A percentile compares a stretch with the other conserved stretches of the same genome.
Evolutionary conservation across 352 stramenopile species (phyloP).

Genomic region (Phytophthora crassamura): DNA sequence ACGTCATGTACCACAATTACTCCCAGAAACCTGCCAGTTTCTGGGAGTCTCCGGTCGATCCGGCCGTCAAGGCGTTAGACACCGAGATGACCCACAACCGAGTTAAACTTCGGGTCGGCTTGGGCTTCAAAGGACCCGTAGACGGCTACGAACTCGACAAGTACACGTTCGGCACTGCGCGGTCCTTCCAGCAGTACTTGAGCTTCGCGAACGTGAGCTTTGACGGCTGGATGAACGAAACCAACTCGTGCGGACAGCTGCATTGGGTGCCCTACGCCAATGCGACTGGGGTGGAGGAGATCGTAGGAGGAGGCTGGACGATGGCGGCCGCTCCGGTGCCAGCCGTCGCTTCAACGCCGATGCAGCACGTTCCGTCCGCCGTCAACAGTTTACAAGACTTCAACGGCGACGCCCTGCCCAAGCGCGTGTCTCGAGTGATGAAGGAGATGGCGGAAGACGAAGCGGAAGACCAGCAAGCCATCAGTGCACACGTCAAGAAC

Average conservation of each 20-base stretch:
- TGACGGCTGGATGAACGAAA: constrained; percentile 52
- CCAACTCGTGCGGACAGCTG: constrained; percentile 59
- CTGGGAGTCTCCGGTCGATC: constrained; percentile 53
- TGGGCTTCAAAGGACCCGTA: constrained; percentile 57
- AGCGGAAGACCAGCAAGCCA: constrained; percentile 12
- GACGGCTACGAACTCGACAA: constrained; percentile 61
- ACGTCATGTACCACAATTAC: constrained; percentile 76
- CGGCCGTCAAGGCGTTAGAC: constrained; percentile 41
- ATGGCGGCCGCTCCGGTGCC: constrained; percentile 26
- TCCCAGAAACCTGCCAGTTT: constrained; percentile 62
- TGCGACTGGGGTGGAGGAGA: constrained; percentile 46
- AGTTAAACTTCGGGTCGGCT: constrained; percentile 50
- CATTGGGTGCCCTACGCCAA: constrained; percentile 68
- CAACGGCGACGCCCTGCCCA: background rate
- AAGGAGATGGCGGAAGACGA: constrained; percentile 27
- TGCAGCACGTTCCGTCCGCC: constrained; percentile 17
- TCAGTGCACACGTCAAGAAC: constrained; percentile 40
- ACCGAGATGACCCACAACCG: constrained; percentile 60
- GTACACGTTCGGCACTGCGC: constrained; percentile 54
- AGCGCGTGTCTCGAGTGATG: background rate
- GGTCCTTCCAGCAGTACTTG: constrained; percentile 58
- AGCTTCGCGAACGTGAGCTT: constrained; percentile 62
- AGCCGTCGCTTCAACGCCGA: background rate
- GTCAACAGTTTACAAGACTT: constrained; percentile 14
- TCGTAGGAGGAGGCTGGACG: constrained; percentile 53